Percentiles rank a stretch among this genome's conserved stretches.
phyloP scores from a whole-genome alignment of 768 basidiomycete genomes.

The Tricholoma bakamatsutake region DNA sequence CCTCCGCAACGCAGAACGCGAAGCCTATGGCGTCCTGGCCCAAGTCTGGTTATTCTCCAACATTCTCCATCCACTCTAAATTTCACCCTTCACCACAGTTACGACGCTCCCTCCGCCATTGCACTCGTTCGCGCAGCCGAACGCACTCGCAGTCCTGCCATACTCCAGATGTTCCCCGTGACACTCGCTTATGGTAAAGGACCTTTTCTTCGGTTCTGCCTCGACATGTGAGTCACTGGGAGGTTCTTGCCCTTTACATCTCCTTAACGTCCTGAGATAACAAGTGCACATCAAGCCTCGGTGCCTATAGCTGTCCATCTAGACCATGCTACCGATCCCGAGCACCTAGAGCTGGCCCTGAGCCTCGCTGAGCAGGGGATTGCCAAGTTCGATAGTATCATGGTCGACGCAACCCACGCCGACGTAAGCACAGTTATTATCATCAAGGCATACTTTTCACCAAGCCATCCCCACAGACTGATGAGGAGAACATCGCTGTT shows the following conservation, averaged over 20 bases:
- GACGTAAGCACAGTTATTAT: conserved; percentile 23
- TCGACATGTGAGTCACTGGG: conserved; percentile 28
- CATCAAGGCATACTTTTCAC: not conserved
- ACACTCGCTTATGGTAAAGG: conserved; percentile 41
- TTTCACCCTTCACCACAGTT: conserved; percentile 20
- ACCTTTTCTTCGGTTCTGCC: conserved; percentile 39
- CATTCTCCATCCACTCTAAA: not conserved
- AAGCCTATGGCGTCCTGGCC: conserved; percentile 38
- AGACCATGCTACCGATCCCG: conserved; percentile 41
- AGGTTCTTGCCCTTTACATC: not conserved
- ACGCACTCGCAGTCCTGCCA: conserved; percentile 38
- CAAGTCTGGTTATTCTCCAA: conserved; percentile 30
- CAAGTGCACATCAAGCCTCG: conserved; percentile 38
- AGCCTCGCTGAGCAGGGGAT: conserved; percentile 40
- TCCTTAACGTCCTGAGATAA: not conserved
- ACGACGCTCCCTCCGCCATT: conserved; percentile 39
- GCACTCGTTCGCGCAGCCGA: conserved; percentile 43
- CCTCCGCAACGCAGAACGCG: conserved; percentile 33
- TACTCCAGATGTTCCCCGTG: conserved; percentile 40
- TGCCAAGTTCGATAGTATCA: conserved; percentile 39
- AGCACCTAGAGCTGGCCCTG: conserved; percentile 40
- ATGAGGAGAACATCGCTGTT: conserved; percentile 41
- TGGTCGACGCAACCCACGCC: conserved; percentile 46
- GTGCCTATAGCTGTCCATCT: conserved; percentile 45
- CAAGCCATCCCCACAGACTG: conserved; percentile 25